Percentiles rank a stretch among this genome's conserved stretches.
Evolutionary conservation across 805 yeast genomes (phyloP).

Genomic region (Ogataea neopini): DNA sequence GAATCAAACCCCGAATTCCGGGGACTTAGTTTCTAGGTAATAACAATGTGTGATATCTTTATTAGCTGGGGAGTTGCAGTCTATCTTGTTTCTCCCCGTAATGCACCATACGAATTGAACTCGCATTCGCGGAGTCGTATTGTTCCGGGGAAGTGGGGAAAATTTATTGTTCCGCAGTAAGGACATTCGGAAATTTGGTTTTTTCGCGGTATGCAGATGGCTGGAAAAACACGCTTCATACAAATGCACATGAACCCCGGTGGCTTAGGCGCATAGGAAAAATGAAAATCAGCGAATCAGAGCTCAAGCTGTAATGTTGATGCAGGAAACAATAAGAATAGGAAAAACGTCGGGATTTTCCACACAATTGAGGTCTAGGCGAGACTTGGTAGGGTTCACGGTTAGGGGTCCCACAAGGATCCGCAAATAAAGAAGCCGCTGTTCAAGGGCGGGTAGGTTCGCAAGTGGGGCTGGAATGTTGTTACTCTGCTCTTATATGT

Average conservation of each 20-base stretch:
- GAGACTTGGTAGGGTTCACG: neutral
- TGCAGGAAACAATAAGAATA: neutral
- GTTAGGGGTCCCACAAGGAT: no score
- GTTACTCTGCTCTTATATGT: neutral
- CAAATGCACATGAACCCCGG: neutral
- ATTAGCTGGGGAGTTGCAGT: neutral
- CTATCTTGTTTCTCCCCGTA: neutral
- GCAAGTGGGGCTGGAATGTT: no score
- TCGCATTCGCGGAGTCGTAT: neutral
- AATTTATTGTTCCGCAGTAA: constrained; percentile 1
- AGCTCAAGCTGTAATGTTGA: neutral
- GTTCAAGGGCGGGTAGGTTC: no score
- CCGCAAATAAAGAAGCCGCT: no score
- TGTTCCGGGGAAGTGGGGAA: constrained; percentile 8
- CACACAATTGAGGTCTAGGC: neutral
- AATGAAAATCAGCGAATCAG: neutral
- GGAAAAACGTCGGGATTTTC: neutral
- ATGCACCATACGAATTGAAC: no score
- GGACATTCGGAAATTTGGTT: neutral
- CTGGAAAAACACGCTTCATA: neutral
- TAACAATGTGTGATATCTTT: neutral
- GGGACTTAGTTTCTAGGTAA: neutral
- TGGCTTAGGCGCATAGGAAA: neutral
- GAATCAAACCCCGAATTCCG: neutral
- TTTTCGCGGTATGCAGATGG: neutral